phyloP scores from a whole-genome alignment of 495 filamentous ascomycete genomes.

The Aspergillus mulundensis region DNA sequence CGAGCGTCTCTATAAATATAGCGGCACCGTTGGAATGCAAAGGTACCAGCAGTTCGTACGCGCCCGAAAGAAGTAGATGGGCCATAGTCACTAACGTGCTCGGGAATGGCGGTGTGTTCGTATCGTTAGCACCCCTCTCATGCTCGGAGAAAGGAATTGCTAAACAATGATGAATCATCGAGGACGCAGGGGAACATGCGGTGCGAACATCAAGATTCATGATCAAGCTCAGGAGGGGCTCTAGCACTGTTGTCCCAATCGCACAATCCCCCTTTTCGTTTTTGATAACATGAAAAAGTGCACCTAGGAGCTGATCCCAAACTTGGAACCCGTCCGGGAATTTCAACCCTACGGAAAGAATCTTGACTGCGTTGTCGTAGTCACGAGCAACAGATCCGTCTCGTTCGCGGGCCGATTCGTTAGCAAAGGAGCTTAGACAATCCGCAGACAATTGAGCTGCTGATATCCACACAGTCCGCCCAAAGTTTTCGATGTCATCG shows the following conservation, averaged over 20 bases:
- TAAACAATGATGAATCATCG: conserved; percentile 33
- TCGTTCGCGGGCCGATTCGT: conserved; percentile 40
- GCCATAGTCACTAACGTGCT: conserved; percentile 25
- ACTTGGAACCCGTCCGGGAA: conserved; percentile 39
- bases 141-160: conserved; percentile 30
- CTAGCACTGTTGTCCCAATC: conserved; percentile 58
- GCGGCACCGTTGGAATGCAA: conserved; percentile 23
- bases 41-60: conserved; percentile 29
- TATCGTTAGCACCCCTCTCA: not conserved
- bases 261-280: conserved; percentile 63
- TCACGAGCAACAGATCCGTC: conserved; percentile 49
- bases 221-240: conserved; percentile 60
- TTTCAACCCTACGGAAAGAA: conserved; percentile 60
- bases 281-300: conserved; percentile 53
- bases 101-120: conserved; percentile 19
- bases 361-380: conserved; percentile 64
- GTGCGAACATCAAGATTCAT: conserved; percentile 17
- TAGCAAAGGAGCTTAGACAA: conserved; percentile 35
- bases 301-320: conserved; percentile 60
- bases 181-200: conserved; percentile 27
- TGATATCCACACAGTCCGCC: conserved; percentile 32
- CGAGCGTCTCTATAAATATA: conserved; percentile 37
- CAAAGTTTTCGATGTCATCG: conserved; percentile 10
- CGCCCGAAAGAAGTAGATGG: conserved; percentile 22
- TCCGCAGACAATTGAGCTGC: conserved; percentile 31